Evolutionary conservation across 192 early-diverging fungal species (phyloP), one percentile per base, ranked within the genome.

Genomic region (Backusella tuberculispora): DNA sequence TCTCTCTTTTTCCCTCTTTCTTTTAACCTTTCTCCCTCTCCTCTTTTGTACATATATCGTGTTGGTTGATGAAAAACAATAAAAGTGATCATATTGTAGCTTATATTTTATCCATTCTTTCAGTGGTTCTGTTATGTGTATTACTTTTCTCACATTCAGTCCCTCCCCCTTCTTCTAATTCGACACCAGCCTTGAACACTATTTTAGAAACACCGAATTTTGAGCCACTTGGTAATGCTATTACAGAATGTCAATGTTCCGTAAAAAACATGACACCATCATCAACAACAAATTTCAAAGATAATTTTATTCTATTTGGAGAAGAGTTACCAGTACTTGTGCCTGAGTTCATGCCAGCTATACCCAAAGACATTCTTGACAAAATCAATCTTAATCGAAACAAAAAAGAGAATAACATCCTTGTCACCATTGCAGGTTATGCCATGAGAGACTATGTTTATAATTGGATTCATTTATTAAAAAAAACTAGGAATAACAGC

Each of bases 391-490:
- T 1, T 37, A 71, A 76, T 10, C 66, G 71, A 26, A 68, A 46
- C 7, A 71, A 74, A 17, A 53, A 67, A 38, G 63, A 66, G 1
- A 66, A 71, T 15, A 60, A 19, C 0, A 37, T 81, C 14, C 53
- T 60, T 10, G 73, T 76, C 5, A 76, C 79, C 10, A 47, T 69
- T 8, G 75, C 76, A 45, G 73, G 73, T 44, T 74, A 81, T 69
- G 60, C 65, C 15, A 74, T 74, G 72, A 41, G 72, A 47, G 67
- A 81, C 37, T 69, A 81, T 6, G 63, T 74, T 3, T 76, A 77
- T 66, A 81, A 81, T 44, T 81, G 79, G 79, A 81, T 81, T n/a
- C 53, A 69, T 40, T 74, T 72, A 8, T 37, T 81, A 38, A 72
- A 74, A 12, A 26, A 60, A 19, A 34, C 29, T 34, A 34, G 29